Percentiles rank a stretch among this genome's conserved stretches.
phyloP scores from a whole-genome alignment of 768 basidiomycete species.

The Nidularia pulvinata region DNA sequence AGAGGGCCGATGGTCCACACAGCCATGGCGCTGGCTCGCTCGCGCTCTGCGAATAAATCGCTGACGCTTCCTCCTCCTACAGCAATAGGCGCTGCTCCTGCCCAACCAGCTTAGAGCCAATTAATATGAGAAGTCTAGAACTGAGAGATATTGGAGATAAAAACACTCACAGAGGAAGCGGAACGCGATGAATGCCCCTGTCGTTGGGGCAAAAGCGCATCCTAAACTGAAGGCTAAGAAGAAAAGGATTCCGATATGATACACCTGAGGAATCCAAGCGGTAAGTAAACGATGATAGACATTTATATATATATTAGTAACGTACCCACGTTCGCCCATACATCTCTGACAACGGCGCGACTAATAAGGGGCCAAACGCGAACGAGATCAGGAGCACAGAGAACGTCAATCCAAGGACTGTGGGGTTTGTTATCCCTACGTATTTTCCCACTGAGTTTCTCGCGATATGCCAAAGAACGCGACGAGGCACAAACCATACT shows the following conservation, averaged over 20 bases:
- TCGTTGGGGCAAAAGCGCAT: constrained; percentile 66
- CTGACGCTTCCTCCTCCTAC: constrained; percentile 63
- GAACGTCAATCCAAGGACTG: constrained; percentile 54
- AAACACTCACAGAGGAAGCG: constrained; percentile 60
- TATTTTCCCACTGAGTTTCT: neutral
- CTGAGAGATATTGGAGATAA: too few species aligned
- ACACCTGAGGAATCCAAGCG: constrained; percentile 33
- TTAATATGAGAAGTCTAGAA: too few species aligned
- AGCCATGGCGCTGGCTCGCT: constrained; percentile 64
- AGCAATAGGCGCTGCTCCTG: constrained; percentile 64
- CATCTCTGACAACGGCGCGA: constrained; percentile 73
- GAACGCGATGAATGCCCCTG: constrained; percentile 56
- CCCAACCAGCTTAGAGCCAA: constrained; percentile 49
- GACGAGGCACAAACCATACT: constrained; percentile 22
- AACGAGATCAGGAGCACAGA: constrained; percentile 67
- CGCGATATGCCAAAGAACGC: neutral
- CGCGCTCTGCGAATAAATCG: constrained; percentile 62
- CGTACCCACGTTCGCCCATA: constrained; percentile 71
- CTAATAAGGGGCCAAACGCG: constrained; percentile 63
- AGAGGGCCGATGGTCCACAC: constrained; percentile 65
- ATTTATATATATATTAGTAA: neutral
- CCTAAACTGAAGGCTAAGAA: constrained; percentile 66
- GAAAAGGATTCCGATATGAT: constrained; percentile 64
- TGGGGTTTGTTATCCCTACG: constrained; percentile 42
- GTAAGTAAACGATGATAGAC: too few species aligned